Base-by-base conservation (phyloP, 805 yeast species). In the Yamadazyma phyllophila region DNA sequence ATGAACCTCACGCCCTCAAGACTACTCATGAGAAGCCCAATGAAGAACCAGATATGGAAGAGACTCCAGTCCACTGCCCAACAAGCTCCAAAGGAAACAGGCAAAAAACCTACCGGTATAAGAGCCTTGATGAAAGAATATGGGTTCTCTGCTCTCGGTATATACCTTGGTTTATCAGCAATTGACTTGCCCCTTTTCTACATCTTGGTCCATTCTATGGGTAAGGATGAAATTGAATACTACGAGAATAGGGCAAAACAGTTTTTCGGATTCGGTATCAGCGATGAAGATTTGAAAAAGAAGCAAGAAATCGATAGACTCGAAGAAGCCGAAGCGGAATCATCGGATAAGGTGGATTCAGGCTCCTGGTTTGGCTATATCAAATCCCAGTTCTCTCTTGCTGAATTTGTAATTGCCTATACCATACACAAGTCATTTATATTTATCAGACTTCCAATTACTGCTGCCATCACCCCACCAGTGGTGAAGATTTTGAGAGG, bases 381-480 rank as follows among this genome's bases (percentile, higher is more conserved):
- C 30, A 50, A 61, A 26, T 54, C 67, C 20, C 73, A 68, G 55
- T 71, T 45, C 61, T 89, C 59, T 61, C 71, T 88, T 75, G 85
- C 97, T 0, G 97, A 92, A 64, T 81, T 89, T 54, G 82, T 87
- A 10, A 77, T 94, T 43, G 98, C 98, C 0, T 94, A 94, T 62
- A 96, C 96, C 2, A 70, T 94, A 38, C 98, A 94, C 71, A 94
- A 94, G 68, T 80, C 91, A 4, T 74, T 94, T 51, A 78, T 92
- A 17, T 80, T 92, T 49, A 77, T 94, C 35, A 77, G 99, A 51
- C 69, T 94, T 4, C 99, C 99, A 11, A 63, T 89, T 26, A 85
- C 97, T 0, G 97, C 97, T 0, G 96, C 96, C 2, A 77, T 91
- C 10, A 90, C 97, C 0, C 99, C 99, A 5, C 60, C 80, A 1